Conservation (phyloP, 202 grass and related monocot genomes). For the Brachypodium distachyon region DNA sequence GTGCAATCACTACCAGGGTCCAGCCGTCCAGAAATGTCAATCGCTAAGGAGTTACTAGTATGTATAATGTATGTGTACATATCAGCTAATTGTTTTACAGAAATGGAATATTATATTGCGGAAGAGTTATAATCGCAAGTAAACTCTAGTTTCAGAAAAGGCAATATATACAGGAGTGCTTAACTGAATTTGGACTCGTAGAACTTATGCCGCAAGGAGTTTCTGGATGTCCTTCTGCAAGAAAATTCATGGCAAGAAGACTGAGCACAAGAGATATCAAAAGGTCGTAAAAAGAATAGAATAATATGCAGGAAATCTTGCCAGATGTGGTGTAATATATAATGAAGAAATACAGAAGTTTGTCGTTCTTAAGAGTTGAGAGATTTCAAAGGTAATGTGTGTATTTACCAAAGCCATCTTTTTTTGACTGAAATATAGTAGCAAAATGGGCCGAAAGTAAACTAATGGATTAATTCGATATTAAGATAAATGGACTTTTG, state of each 20-base stretch:
- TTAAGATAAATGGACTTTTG: constrained; percentile 13
- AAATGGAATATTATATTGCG: not conserved
- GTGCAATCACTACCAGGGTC: too few relatives aligned
- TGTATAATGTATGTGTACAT: not conserved
- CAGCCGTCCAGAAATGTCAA: not conserved
- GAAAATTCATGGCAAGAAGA: constrained; percentile 5
- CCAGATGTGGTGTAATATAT: not conserved
- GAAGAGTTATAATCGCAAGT: not conserved
- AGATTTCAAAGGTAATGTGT: not conserved
- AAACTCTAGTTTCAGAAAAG: not conserved
- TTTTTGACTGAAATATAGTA: not conserved
- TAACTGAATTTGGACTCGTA: constrained; percentile 9
- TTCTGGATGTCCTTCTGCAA: constrained; percentile 97
- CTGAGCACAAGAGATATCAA: not conserved
- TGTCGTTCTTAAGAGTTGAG: not conserved
- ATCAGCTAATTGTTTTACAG: constrained; percentile 23
- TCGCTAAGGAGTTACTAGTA: too few relatives aligned
- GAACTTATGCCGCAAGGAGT: constrained; percentile 47
- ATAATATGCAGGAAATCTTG: not conserved
- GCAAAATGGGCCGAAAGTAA: constrained; percentile 4
- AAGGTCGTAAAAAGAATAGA: not conserved
- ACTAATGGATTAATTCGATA: not conserved
- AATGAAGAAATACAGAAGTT: not conserved
- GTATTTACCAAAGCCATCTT: not conserved
- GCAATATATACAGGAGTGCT: constrained; percentile 21